phyloP scores from a whole-genome alignment of 768 basidiomycete genomes.

The Rhodotorula babjevae region DNA sequence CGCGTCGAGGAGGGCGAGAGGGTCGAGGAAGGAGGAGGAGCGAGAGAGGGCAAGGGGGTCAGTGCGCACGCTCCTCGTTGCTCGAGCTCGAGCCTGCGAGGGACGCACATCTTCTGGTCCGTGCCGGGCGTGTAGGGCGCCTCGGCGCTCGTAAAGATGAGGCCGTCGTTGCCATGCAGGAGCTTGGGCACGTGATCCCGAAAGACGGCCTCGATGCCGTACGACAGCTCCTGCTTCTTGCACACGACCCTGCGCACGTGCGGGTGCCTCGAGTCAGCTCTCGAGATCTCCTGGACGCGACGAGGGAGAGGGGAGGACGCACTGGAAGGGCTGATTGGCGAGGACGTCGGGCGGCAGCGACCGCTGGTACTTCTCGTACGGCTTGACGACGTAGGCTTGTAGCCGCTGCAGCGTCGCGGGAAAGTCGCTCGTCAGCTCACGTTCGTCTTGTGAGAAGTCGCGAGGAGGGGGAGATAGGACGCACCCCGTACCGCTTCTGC shows the following conservation, averaged over 20 bases:
- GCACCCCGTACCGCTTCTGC: slow-evolving; percentile 82
- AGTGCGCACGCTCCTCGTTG: too few species aligned
- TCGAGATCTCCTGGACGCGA: too few species aligned
- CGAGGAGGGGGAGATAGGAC: slow-evolving; percentile 41
- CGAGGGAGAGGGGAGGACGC: slow-evolving; percentile 44
- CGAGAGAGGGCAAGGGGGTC: too few species aligned
- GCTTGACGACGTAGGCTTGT: slow-evolving; percentile 73
- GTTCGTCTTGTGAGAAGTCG: too few species aligned
- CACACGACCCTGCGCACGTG: slow-evolving; percentile 65
- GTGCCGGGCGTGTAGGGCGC: slow-evolving; percentile 77
- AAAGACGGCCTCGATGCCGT: slow-evolving; percentile 81
- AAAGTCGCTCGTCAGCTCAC: too few species aligned
- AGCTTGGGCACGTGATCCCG: slow-evolving; percentile 72
- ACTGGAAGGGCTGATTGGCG: slow-evolving; percentile 74
- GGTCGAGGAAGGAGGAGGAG: background rate
- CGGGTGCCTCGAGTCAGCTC: background rate
- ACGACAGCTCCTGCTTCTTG: slow-evolving; percentile 81
- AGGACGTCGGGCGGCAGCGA: slow-evolving; percentile 64
- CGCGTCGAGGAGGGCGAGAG: too few species aligned
- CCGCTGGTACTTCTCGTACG: slow-evolving; percentile 64
- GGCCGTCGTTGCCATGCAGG: slow-evolving; percentile 88
- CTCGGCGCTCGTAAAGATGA: slow-evolving; percentile 90
- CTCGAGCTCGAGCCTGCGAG: too few species aligned
- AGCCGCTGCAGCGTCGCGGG: slow-evolving; percentile 57
- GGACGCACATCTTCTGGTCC: slow-evolving; percentile 77